Conservation (phyloP, 768 basidiomycete species). For the Leccinum longicurvipes region DNA sequence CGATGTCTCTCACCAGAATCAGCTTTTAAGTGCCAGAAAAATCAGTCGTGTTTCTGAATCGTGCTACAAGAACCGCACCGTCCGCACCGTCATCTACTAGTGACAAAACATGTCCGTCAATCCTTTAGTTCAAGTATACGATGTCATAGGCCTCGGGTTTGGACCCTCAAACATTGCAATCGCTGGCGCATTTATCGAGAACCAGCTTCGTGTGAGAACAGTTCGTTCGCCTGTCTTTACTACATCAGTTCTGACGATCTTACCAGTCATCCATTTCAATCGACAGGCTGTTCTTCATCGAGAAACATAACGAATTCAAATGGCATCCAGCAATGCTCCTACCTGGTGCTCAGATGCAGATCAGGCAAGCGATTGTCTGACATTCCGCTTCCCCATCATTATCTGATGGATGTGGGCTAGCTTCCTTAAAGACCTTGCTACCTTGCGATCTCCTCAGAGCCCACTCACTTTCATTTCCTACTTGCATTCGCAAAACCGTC, state of each 20-base stretch:
- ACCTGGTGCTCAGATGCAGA: conserved; percentile 51
- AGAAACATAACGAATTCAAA: conserved; percentile 43
- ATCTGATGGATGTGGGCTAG: conserved; percentile 24
- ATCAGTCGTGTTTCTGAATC: not conserved
- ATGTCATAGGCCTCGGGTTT: conserved; percentile 50
- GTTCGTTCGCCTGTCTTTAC: not conserved
- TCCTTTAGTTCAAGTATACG: conserved; percentile 27
- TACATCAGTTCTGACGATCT: not conserved
- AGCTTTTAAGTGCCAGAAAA: not conserved
- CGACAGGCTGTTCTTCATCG: conserved; percentile 43
- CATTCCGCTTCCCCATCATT: not conserved
- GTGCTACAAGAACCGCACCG: not conserved
- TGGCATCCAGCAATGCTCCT: conserved; percentile 60
- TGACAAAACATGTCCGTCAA: conserved; percentile 2
- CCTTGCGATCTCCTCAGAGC: conserved; percentile 48
- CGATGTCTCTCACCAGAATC: not conserved
- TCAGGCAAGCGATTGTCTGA: conserved; percentile 34
- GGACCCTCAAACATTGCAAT: conserved; percentile 54
- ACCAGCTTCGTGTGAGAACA: conserved; percentile 15
- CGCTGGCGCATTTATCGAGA: conserved; percentile 48
- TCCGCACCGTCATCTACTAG: not conserved
- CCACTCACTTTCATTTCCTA: conserved; percentile 53
- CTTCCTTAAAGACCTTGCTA: conserved; percentile 54
- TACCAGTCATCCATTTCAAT: conserved; percentile 17
- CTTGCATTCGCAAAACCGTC: conserved; percentile 46